Conservation (phyloP, 1,284 basidiomycete species). For the Ustilago nuda region DNA sequence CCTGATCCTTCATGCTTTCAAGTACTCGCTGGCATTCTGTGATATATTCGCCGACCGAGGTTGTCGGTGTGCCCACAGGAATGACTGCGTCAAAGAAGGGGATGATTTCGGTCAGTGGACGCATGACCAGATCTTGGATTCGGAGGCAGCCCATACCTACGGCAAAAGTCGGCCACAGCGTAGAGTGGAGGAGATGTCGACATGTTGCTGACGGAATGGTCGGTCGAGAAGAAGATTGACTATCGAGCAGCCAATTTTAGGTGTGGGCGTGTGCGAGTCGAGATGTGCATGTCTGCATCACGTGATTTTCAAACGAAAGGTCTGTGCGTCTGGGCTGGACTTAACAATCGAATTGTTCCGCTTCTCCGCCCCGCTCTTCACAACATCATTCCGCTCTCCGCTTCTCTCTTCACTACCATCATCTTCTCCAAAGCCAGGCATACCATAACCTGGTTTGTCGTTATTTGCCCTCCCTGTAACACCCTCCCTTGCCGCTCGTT, state of each 20-base stretch:
- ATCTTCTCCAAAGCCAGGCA: no score
- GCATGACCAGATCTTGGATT: neutral
- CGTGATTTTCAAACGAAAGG: no score
- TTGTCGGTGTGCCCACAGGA: conserved; percentile 65
- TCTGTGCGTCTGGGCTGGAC: no score
- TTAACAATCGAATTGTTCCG: no score
- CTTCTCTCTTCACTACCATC: no score
- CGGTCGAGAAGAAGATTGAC: neutral
- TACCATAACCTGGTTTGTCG: no score
- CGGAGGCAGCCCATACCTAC: conserved; percentile 23
- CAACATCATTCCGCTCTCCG: no score
- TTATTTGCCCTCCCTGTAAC: no score
- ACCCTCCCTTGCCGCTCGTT: no score
- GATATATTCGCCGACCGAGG: conserved; percentile 67
- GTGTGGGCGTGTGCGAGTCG: neutral
- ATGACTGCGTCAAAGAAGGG: conserved; percentile 49
- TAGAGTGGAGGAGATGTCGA: conserved; percentile 37
- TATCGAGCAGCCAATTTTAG: neutral
- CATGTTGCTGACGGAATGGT: conserved; percentile 9
- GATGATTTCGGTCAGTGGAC: neutral
- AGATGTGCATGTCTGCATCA: conserved; percentile 15
- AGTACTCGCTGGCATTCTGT: conserved; percentile 67
- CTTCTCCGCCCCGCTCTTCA: no score
- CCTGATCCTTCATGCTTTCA: conserved; percentile 55
- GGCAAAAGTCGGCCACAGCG: conserved; percentile 61